Evolutionary conservation across 352 stramenopile genomes (phyloP).

Genomic region (Salisapilia sapeloensis): DNA sequence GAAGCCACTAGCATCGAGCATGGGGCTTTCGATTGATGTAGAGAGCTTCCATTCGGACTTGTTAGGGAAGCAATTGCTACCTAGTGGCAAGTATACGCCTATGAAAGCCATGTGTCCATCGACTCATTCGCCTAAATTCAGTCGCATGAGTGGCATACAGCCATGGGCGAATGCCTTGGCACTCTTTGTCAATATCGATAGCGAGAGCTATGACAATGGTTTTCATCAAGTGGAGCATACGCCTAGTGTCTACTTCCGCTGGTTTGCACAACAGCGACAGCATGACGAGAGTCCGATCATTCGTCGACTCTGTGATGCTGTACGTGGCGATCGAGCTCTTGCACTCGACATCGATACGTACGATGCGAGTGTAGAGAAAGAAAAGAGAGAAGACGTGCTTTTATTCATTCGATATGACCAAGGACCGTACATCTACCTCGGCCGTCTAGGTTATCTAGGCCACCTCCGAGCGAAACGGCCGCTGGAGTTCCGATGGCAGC

Average conservation of each 20-base stretch:
- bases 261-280: slow-evolving; percentile 23
- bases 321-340: slow-evolving; percentile 12
- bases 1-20: slow-evolving; percentile 6
- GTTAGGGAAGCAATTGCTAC: slow-evolving; percentile 31
- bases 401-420: slow-evolving; percentile 32
- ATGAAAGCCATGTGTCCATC: slow-evolving; percentile 26
- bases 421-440: slow-evolving; percentile 51
- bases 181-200: slow-evolving; percentile 33
- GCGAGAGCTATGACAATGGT: slow-evolving; percentile 20
- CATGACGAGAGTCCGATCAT: slow-evolving; percentile 12
- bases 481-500: slow-evolving; percentile 50
- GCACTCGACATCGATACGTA: slow-evolving; percentile 13
- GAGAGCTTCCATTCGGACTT: slow-evolving; percentile 21
- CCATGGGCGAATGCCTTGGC: slow-evolving; percentile 28
- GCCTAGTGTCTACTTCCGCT: slow-evolving; percentile 25
- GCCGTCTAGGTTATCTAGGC: slow-evolving; percentile 31
- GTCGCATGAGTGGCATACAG: slow-evolving; percentile 30
- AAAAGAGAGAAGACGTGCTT: slow-evolving; percentile 10
- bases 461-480: slow-evolving; percentile 8
- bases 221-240: slow-evolving; percentile 14
- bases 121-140: slow-evolving; percentile 10
- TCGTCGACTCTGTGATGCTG: slow-evolving; percentile 8
- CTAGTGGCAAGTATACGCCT: slow-evolving; percentile 21
- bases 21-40: slow-evolving; percentile 15
- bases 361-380: slow-evolving; percentile 1